Evolutionary conservation across 2,329 filamentous ascomycete genomes (phyloP).

Genomic region (Clonostachys solani): DNA sequence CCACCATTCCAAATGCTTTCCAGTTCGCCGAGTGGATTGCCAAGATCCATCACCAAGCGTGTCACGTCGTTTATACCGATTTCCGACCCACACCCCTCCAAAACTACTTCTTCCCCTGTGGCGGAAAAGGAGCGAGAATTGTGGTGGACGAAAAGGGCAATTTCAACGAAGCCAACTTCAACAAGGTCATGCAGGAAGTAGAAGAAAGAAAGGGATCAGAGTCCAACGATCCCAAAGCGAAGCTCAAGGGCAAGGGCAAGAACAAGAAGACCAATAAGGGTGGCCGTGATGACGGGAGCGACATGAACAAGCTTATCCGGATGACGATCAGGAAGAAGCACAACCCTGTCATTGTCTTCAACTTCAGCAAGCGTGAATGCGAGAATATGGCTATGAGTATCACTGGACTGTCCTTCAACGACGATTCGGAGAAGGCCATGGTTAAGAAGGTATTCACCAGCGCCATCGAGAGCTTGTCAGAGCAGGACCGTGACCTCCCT

Average conservation of each 20-base stretch:
- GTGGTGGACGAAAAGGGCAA: conserved; percentile 95
- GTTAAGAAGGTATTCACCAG: conserved; percentile 91
- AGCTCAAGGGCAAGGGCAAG: conserved; percentile 81
- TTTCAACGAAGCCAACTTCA: conserved; percentile 97
- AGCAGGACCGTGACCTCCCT: conserved; percentile 82
- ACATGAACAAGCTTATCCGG: conserved; percentile 96
- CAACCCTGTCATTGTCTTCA: conserved; percentile 98
- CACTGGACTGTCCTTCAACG: conserved; percentile 87
- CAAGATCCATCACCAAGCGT: conserved; percentile 95
- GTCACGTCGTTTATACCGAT: conserved; percentile 98
- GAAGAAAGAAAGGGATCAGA: conserved; percentile 85
- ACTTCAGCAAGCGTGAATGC: conserved; percentile 97
- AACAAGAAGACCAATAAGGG: conserved; percentile 91
- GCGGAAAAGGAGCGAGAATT: conserved; percentile 87
- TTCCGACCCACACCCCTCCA: conserved; percentile 95
- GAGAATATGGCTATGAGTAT: conserved; percentile 87
- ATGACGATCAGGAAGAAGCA: conserved; percentile 99
- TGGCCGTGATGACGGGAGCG: conserved; percentile 66
- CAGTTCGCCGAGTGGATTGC: conserved; percentile 99
- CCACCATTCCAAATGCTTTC: conserved; percentile 97
- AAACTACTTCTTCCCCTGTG: conserved; percentile 95
- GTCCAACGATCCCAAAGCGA: conserved; percentile 72
- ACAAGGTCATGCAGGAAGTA: conserved; percentile 88
- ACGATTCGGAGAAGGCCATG: conserved; percentile 92
- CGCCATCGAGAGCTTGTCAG: conserved; percentile 87